Percentiles rank a stretch among this genome's conserved stretches.
Conservation (phyloP, 768 basidiomycete genomes). For the Cystoderma amianthinum region DNA sequence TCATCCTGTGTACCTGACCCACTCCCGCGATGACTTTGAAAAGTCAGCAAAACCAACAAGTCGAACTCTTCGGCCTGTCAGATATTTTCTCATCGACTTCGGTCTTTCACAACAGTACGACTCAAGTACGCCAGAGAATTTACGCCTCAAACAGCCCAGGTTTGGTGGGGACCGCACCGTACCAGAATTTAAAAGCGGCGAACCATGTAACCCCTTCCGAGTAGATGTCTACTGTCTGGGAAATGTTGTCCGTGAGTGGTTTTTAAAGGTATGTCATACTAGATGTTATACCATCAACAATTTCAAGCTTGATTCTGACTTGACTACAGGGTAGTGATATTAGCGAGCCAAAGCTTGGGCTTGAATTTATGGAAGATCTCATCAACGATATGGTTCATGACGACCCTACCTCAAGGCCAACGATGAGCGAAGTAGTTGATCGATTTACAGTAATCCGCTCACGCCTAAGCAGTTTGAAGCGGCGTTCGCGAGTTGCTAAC, state of each 20-base stretch:
- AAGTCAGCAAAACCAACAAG: constrained; percentile 4
- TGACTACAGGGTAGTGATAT: constrained; percentile 3
- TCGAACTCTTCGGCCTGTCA: constrained; percentile 13
- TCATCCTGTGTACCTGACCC: constrained; percentile 8
- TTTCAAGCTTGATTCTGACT: neutral
- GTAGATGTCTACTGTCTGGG: constrained; percentile 23
- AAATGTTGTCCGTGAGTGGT: constrained; percentile 17
- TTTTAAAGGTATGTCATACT: constrained; percentile 11
- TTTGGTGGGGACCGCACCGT: constrained; percentile 13
- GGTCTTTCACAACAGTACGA: constrained; percentile 11
- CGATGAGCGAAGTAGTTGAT: constrained; percentile 19
- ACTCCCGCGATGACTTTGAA: constrained; percentile 1
- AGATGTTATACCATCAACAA: neutral
- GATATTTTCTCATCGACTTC: constrained; percentile 21
- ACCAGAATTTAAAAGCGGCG: constrained; percentile 14
- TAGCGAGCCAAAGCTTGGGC: constrained; percentile 5
- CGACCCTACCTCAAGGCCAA: constrained; percentile 24
- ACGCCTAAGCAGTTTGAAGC: constrained; percentile 12
- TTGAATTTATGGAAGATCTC: constrained; percentile 12
- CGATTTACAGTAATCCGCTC: constrained; percentile 14
- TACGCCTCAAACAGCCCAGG: constrained; percentile 2
- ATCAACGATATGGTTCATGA: constrained; percentile 11
- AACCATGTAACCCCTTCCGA: constrained; percentile 20
- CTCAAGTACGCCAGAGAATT: neutral
- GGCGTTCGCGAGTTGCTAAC: constrained; percentile 20